A percentile compares a stretch with the other conserved stretches of the same genome.
Evolutionary conservation across 1,284 basidiomycete genomes (phyloP).

Genomic region (Inonotus obliquus): DNA sequence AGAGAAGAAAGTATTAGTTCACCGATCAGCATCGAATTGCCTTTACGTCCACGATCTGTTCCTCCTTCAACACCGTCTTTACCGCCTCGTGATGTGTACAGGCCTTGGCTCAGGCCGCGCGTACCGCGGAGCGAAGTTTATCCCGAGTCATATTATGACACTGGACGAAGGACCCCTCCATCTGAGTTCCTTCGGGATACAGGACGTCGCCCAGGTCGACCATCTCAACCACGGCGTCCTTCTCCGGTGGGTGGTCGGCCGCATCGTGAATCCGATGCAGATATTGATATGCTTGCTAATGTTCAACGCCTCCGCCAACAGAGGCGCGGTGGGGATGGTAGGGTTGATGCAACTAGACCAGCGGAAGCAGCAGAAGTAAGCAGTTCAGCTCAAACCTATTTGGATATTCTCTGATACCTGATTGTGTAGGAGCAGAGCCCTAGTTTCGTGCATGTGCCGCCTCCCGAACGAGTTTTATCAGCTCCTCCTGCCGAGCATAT

Average conservation of each 20-base stretch:
- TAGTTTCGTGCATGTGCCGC: slow-evolving; percentile 1
- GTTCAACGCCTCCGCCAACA: neutral
- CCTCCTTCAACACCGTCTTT: slow-evolving; percentile 3
- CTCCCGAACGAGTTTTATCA: neutral
- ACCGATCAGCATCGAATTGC: slow-evolving; percentile 8
- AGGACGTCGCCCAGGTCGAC: neutral
- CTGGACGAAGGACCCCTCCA: neutral
- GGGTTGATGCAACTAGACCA: slow-evolving; percentile 5
- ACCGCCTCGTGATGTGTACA: neutral
- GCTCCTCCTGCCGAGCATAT: neutral
- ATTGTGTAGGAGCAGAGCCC: neutral
- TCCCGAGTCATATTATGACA: neutral
- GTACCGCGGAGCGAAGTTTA: neutral
- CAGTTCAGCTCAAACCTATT: neutral
- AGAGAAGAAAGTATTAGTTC: slow-evolving; percentile 11
- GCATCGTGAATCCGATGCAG: neutral
- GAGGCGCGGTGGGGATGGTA: slow-evolving; percentile 7
- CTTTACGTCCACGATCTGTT: slow-evolving; percentile 11
- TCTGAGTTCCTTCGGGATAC: neutral
- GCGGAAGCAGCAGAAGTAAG: neutral
- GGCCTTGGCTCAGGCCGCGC: neutral
- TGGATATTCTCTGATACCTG: neutral
- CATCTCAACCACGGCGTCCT: neutral
- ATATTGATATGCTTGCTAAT: slow-evolving; percentile 15
- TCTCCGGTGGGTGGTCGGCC: neutral